These are phyloP conservation scores for Hypocreales sp. DNA, from an alignment of 2,329 filamentous ascomycete species.

Conservation along the genomic window DNA sequence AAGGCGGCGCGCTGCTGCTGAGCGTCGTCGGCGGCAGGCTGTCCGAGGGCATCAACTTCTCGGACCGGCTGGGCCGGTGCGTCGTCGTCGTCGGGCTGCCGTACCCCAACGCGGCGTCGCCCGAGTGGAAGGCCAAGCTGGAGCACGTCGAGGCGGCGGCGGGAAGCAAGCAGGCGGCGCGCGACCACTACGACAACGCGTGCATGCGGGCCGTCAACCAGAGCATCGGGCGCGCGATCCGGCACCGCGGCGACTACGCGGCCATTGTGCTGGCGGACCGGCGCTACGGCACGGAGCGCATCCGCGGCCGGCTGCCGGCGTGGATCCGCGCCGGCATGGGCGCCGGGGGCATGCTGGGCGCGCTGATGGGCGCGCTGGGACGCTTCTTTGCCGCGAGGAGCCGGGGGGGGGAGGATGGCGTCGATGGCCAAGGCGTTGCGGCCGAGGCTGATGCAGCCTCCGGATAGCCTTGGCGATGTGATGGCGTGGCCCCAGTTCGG, in stretches of 20 bases:
- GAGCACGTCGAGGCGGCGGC: slow-evolving; percentile 60
- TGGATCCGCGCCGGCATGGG: slow-evolving; percentile 71
- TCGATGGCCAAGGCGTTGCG: too few relatives aligned
- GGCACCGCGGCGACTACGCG: slow-evolving; percentile 79
- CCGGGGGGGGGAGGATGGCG: too few relatives aligned
- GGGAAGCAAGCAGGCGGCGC: slow-evolving; percentile 38
- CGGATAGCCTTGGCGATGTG: too few relatives aligned
- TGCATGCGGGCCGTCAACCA: slow-evolving; percentile 98
- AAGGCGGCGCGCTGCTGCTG: slow-evolving; percentile 58
- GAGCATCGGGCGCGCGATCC: slow-evolving; percentile 82
- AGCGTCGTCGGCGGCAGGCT: slow-evolving; percentile 90
- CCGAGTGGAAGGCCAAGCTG: slow-evolving; percentile 87
- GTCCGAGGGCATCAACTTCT: slow-evolving; percentile 97
- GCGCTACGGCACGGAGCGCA: slow-evolving; percentile 59
- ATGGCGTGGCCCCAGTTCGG: too few relatives aligned
- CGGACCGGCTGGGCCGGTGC: slow-evolving; percentile 73
- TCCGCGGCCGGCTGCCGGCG: slow-evolving; percentile 64
- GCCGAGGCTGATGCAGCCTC: too few relatives aligned
- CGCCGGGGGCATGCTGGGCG: slow-evolving; percentile 25
- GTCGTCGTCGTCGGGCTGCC: slow-evolving; percentile 87
- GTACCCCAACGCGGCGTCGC: slow-evolving; percentile 77
- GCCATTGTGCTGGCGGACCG: slow-evolving; percentile 75
- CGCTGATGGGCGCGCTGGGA: slow-evolving; percentile 41
- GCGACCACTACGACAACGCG: slow-evolving; percentile 83
- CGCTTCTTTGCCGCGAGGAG: slow-evolving; percentile 44